A percentile compares a stretch with the other conserved stretches of the same genome.
phyloP scores from a whole-genome alignment of 805 yeast genomes.

The Ogataea parapolymorpha region DNA sequence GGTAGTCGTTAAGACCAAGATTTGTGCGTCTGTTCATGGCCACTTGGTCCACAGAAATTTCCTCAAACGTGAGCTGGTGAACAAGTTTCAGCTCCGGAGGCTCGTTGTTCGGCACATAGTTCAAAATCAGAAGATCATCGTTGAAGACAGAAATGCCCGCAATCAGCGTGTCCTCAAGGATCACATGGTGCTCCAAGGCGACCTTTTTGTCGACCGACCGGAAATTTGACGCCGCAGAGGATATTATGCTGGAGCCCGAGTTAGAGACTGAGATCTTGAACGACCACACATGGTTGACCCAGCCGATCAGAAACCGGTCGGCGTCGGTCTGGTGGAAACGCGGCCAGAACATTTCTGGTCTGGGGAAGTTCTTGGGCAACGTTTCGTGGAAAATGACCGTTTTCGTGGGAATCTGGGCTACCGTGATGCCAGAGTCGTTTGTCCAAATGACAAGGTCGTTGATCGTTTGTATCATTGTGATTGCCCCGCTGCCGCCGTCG shows the following conservation, averaged over 20 bases:
- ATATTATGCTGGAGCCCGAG: slow-evolving; percentile 36
- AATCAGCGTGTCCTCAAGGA: slow-evolving; percentile 50
- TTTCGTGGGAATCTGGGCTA: slow-evolving; percentile 56
- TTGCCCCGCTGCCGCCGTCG: slow-evolving; percentile 62
- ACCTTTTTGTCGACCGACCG: slow-evolving; percentile 44
- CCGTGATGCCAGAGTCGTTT: slow-evolving; percentile 73
- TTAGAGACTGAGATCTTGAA: slow-evolving; percentile 19
- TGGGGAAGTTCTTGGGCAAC: slow-evolving; percentile 51
- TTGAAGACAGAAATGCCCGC: slow-evolving; percentile 78
- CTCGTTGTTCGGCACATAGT: slow-evolving; percentile 34
- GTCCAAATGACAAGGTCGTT: slow-evolving; percentile 77
- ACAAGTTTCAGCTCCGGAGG: slow-evolving; percentile 77
- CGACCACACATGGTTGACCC: slow-evolving; percentile 82
- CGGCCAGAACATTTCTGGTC: slow-evolving; percentile 86
- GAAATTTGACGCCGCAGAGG: slow-evolving; percentile 52
- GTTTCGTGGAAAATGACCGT: slow-evolving; percentile 49
- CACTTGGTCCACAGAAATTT: slow-evolving; percentile 75
- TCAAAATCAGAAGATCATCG: slow-evolving; percentile 60
- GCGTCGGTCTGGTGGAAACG: slow-evolving; percentile 62
- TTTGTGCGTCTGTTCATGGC: slow-evolving; percentile 53
- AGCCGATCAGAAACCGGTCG: slow-evolving; percentile 69
- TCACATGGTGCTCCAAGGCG: slow-evolving; percentile 46
- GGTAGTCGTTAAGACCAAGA: slow-evolving; percentile 79
- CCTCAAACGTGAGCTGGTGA: slow-evolving; percentile 63
- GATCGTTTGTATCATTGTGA: slow-evolving; percentile 61